Conservation (phyloP, 78 protist genomes). For the Tieghemostelium lacteum region DNA sequence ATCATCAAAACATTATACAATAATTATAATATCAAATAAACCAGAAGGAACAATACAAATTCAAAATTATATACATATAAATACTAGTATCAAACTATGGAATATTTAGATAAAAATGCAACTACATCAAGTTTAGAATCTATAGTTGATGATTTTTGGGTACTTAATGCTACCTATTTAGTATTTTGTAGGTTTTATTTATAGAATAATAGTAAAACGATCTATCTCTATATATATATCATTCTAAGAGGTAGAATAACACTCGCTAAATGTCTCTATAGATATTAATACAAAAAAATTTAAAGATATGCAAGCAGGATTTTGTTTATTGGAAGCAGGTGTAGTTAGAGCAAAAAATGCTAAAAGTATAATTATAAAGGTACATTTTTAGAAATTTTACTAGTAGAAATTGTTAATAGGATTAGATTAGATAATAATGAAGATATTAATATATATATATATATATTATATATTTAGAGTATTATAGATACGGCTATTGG, state of each 20-base stretch:
- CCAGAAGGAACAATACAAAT: too few relatives aligned
- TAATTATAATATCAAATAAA: too few relatives aligned
- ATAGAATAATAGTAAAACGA: too few relatives aligned
- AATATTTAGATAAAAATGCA: conserved; percentile 45
- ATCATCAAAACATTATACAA: too few relatives aligned
- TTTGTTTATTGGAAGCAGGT: conserved; percentile 92
- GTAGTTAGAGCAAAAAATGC: conserved; percentile 86
- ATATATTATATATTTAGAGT: conserved; percentile 21
- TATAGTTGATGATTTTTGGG: conserved; percentile 75
- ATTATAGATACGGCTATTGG: conserved; percentile 77
- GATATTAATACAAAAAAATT: not conserved
- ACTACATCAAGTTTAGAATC: conserved; percentile 35
- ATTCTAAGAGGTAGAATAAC: too few relatives aligned
- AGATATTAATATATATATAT: conserved; percentile 15
- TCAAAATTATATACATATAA: too few relatives aligned
- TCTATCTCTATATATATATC: too few relatives aligned
- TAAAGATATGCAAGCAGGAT: conserved; percentile 90
- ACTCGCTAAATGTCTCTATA: not conserved
- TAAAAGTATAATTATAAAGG: conserved; percentile 75
- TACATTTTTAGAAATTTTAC: not conserved
- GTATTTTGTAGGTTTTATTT: conserved; percentile 39
- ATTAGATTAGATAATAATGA: not conserved
- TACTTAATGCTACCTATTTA: conserved; percentile 57
- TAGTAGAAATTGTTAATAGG: not conserved
- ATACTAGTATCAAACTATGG: conserved; percentile 26